Conservation (phyloP, 768 basidiomycete species). For the Suillus discolor region DNA sequence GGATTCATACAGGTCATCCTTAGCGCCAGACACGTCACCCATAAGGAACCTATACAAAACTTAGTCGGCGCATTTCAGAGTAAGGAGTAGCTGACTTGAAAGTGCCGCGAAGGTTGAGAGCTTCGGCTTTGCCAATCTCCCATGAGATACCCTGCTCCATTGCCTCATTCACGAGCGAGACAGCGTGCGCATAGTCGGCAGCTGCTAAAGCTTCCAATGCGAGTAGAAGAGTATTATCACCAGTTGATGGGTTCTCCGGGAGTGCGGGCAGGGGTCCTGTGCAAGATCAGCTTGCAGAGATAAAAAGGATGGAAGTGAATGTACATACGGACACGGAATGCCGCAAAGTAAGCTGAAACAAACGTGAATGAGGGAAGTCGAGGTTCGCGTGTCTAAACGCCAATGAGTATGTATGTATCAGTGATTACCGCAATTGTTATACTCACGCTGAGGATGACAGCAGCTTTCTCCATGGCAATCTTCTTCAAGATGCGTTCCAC, state of each 20-base stretch:
- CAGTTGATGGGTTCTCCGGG: constrained; percentile 73
- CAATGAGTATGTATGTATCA: background rate
- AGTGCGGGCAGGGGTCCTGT: constrained; percentile 68
- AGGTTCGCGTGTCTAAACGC: constrained; percentile 61
- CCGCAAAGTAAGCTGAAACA: constrained; percentile 94
- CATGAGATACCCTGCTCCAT: constrained; percentile 85
- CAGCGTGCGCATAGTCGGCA: constrained; percentile 79
- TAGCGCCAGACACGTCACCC: constrained; percentile 80
- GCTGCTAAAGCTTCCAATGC: constrained; percentile 85
- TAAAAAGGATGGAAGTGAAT: constrained; percentile 1
- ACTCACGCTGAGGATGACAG: constrained; percentile 69
- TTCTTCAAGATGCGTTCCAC: constrained; percentile 95
- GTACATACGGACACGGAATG: constrained; percentile 84
- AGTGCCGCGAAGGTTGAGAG: constrained; percentile 90
- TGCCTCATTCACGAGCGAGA: constrained; percentile 81
- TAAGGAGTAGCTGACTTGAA: constrained; percentile 70
- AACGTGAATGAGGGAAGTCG: constrained; percentile 89
- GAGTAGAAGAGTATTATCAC: constrained; percentile 81
- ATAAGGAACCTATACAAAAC: constrained; percentile 74
- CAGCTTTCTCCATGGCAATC: constrained; percentile 70
- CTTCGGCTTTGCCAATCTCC: constrained; percentile 77
- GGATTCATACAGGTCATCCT: constrained; percentile 79
- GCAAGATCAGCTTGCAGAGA: background rate
- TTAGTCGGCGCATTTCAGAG: background rate
- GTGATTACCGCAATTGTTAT: background rate